Percentiles rank a stretch among this genome's conserved stretches.
Conservation (phyloP, 257 asterid species). For the Nicotiana sylvestris region DNA sequence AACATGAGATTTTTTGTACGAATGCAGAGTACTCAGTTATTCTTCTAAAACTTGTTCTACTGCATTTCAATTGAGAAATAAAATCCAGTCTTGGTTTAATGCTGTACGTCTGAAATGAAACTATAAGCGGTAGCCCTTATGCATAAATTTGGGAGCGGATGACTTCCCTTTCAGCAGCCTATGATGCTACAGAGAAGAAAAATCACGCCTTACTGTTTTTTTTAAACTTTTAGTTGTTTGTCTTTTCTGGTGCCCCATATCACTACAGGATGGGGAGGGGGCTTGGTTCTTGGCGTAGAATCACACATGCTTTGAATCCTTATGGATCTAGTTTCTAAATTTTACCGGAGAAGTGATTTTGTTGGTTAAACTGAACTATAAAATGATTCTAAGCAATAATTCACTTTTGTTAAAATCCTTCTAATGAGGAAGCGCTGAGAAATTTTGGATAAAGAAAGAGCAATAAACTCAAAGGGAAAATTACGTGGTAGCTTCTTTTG, state of each 20-base stretch:
- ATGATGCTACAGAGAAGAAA: neutral
- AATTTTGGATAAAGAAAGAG: neutral
- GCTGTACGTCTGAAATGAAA: neutral
- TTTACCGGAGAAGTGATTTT: neutral
- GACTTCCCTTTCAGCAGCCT: constrained; percentile 5
- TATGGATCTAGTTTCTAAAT: neutral
- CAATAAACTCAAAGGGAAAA: neutral
- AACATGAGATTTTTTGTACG: neutral
- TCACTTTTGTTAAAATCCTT: neutral
- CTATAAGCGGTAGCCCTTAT: neutral
- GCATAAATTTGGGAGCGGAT: neutral
- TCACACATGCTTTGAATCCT: neutral
- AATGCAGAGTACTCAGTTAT: neutral
- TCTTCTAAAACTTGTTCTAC: neutral
- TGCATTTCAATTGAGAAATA: neutral
- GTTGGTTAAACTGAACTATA: neutral
- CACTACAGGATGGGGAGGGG: neutral
- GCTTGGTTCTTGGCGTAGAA: neutral
- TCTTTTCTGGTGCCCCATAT: neutral
- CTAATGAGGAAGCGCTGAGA: neutral
- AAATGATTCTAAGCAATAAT: neutral
- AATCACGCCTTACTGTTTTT: neutral
- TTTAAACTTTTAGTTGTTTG: neutral
- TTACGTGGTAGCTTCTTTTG: neutral
- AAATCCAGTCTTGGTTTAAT: neutral